Base-by-base conservation (phyloP, 257 asterid species). In the Nicotiana noctiflora region DNA sequence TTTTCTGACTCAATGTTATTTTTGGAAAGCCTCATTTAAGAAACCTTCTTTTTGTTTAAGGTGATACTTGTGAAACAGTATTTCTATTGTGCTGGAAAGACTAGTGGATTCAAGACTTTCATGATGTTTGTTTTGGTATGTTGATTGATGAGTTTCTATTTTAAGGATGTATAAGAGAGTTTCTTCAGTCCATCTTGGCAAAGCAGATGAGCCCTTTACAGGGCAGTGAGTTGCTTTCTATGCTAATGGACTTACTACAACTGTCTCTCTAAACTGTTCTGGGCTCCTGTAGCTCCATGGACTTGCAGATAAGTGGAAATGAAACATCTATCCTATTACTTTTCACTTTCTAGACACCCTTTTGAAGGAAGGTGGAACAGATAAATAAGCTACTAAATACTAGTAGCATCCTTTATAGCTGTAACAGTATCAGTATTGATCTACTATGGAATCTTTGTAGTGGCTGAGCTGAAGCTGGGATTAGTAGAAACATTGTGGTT, bases 301-400 rank as follows among this genome's bases (percentile, higher is more conserved):
- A 65, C 90, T 81, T 88, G 87, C 85, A 86, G 90, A 88, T 91
- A 86, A 83, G 86, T 87, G 19, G 93, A 85, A 90, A 49, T 81
- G 89, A 78, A 76, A 87, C 88, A 87, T 79, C 21, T 75, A 27
- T 13, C 62, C 49, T 40, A 2, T 40, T 40, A 40, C 49, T 40
- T 40, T 8, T 40, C 49, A 8, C 49, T 40, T 40, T 40, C 49
- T 8, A 40, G 49, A 8, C 49, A 40, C 49, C 49, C 2, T 40
- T 40, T 37, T 8, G 2, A 8, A 0, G 49, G 49, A 40, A 8
- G 49, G 12, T 40, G 49, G 8, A 40, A 40, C 3, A 40, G 49
- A 40, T 8, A 40, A 40, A 40, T 2, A 40, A 40, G 49, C 49
- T 40, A 40, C 49, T 40, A 40, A 40, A 8, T 8, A 8, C 44